phyloP scores from a whole-genome alignment of 345 rosid species.

The Gossypium sturtianum region DNA sequence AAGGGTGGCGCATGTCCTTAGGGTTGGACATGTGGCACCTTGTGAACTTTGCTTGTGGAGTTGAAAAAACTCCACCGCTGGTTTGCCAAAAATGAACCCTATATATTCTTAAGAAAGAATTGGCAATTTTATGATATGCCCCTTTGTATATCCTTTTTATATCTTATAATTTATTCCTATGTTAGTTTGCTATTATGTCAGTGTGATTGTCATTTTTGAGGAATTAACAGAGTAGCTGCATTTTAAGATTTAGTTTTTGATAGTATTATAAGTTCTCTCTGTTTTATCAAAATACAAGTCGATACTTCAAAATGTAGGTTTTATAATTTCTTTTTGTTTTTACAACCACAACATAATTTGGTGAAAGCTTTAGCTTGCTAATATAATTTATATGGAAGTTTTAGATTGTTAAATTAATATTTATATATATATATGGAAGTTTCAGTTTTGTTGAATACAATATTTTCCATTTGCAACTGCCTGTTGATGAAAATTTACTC shows the following conservation, averaged over 20 bases:
- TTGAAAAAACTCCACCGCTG: no score
- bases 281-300: neutral
- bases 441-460: neutral
- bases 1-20: no score
- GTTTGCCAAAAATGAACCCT: no score
- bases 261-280: neutral
- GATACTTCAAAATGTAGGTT: neutral
- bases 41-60: no score
- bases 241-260: neutral
- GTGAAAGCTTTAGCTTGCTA: neutral
- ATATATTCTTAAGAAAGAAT: neutral
- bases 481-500: constrained; percentile 8
- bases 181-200: neutral
- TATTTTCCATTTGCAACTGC: neutral
- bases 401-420: neutral
- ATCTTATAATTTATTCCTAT: neutral
- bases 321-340: neutral
- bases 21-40: no score
- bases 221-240: neutral
- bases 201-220: neutral
- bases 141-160: neutral
- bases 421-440: neutral
- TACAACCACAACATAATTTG: neutral
- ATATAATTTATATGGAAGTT: neutral
- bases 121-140: neutral